Evolutionary conservation across 805 yeast genomes (phyloP).

Genomic region (Candida sanyiensis): DNA sequence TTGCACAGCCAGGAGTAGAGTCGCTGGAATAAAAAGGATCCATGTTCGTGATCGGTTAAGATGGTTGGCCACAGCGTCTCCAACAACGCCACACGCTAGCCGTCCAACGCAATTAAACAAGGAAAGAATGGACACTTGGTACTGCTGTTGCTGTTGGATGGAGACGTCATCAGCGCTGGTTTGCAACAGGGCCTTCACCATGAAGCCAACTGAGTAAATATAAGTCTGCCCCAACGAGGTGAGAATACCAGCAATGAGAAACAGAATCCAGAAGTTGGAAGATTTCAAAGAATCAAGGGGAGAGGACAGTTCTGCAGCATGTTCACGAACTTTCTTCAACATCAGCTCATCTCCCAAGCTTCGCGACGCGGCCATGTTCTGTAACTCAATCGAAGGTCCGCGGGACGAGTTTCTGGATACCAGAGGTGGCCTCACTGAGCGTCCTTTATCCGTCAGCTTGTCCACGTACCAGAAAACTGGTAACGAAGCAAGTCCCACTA

Average conservation of each 20-base stretch:
- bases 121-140: slow-evolving; percentile 70
- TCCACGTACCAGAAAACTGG: slow-evolving; percentile 37
- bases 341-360: slow-evolving; percentile 6
- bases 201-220: slow-evolving; percentile 68
- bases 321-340: slow-evolving; percentile 3
- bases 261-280: slow-evolving; percentile 45
- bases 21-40: slow-evolving; percentile 49
- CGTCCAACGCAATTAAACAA: slow-evolving; percentile 64
- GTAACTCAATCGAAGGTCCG: slow-evolving; percentile 18
- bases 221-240: slow-evolving; percentile 72
- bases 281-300: slow-evolving; percentile 22
- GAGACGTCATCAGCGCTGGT: slow-evolving; percentile 16
- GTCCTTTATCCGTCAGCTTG: slow-evolving; percentile 8
- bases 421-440: not conserved
- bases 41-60: slow-evolving; percentile 44
- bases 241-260: slow-evolving; percentile 44
- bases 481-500: slow-evolving; percentile 37
- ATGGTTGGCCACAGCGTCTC: slow-evolving; percentile 51
- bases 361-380: slow-evolving; percentile 2
- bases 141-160: slow-evolving; percentile 54
- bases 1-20: slow-evolving; percentile 46
- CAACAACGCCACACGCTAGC: slow-evolving; percentile 53
- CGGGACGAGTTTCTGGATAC: not conserved
- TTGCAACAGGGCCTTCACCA: slow-evolving; percentile 45
- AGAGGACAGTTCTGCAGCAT: not conserved